A percentile compares a stretch with the other conserved stretches of the same genome.
phyloP scores from a whole-genome alignment of 495 filamentous ascomycete species.

The Schizothecium vesticola region DNA sequence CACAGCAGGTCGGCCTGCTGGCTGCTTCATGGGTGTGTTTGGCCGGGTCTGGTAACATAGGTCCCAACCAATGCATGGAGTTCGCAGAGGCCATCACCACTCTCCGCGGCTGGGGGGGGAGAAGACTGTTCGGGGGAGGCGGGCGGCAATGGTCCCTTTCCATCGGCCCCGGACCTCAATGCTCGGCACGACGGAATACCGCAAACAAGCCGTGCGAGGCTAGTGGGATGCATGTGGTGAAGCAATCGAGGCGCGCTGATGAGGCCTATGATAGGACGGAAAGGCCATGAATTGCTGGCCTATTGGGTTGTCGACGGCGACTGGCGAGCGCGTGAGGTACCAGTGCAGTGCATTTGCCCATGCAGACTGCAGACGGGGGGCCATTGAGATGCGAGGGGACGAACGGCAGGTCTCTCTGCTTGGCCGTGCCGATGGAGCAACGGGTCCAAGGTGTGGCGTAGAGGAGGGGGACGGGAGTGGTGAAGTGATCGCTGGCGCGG shows the following conservation, averaged over 20 bases:
- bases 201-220: slow-evolving; percentile 7
- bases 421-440: background rate
- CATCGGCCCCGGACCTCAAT: background rate
- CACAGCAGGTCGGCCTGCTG: slow-evolving; percentile 3
- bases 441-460: background rate
- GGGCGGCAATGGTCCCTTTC: background rate
- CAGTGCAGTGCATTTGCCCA: background rate
- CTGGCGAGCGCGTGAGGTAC: background rate
- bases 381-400: slow-evolving; percentile 4
- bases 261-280: slow-evolving; percentile 18
- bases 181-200: background rate
- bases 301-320: slow-evolving; percentile 3
- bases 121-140: slow-evolving; percentile 11
- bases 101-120: slow-evolving; percentile 11
- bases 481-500: background rate
- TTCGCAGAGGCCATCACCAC: slow-evolving; percentile 18
- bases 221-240: slow-evolving; percentile 13
- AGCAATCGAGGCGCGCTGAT: slow-evolving; percentile 7
- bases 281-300: slow-evolving; percentile 15
- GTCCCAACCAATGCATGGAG: slow-evolving; percentile 32
- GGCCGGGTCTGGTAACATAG: slow-evolving; percentile 28
- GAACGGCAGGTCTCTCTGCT: background rate
- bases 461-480: background rate
- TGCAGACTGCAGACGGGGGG: background rate
- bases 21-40: slow-evolving; percentile 16